Conservation (phyloP, 441 rosid species). For the Erodium chrysanthum region DNA sequence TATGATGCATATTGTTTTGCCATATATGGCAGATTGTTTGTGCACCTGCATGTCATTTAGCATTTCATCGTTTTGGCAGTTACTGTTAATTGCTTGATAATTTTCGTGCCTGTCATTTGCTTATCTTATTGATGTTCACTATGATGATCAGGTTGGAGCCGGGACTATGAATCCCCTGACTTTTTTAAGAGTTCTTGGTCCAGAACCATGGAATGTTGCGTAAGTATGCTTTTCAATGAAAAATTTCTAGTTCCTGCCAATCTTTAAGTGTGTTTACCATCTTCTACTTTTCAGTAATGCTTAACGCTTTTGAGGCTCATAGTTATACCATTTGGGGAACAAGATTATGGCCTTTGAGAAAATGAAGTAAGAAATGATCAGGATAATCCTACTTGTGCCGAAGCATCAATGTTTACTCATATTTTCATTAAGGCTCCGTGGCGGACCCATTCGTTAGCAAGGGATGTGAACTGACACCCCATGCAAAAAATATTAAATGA, state of each 20-base stretch:
- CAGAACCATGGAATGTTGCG: conserved; percentile 98
- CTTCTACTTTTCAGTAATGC: background rate
- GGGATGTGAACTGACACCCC: background rate
- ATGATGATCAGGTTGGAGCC: conserved; percentile 66
- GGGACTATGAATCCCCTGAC: conserved; percentile 98
- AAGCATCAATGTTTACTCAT: background rate
- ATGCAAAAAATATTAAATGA: background rate
- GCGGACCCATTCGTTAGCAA: background rate
- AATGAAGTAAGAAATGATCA: background rate
- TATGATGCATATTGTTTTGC: background rate
- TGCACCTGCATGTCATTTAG: background rate
- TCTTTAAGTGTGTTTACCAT: background rate
- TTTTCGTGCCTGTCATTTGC: background rate
- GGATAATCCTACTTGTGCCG: background rate
- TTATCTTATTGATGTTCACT: conserved; percentile 9
- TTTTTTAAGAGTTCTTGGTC: conserved; percentile 86
- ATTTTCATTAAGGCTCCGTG: background rate
- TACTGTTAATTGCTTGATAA: background rate
- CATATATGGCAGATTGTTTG: background rate
- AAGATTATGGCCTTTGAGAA: conserved; percentile 4
- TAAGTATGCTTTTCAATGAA: conserved; percentile 32
- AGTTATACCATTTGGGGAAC: background rate
- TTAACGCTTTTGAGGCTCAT: background rate
- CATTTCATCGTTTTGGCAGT: background rate
- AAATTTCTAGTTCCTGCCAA: background rate